These are phyloP conservation scores for Podospora didyma DNA, from an alignment of 495 filamentous ascomycete species.

Conservation along the genomic window DNA sequence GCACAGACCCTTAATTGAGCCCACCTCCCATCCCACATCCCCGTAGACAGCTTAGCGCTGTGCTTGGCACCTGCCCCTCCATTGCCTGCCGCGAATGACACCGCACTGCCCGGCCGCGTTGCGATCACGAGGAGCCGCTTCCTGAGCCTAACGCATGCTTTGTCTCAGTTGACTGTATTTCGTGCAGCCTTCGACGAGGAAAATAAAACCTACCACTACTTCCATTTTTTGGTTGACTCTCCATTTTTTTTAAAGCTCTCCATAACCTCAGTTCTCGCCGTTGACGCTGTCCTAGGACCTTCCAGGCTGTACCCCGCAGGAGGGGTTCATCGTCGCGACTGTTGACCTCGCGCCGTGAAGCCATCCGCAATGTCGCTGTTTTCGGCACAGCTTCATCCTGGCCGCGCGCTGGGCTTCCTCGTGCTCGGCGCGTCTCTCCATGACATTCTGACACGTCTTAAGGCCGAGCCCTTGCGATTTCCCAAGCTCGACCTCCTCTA, in stretches of 20 bases:
- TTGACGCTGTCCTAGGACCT: neutral
- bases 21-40: too few relatives aligned
- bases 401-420: constrained; percentile 73
- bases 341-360: neutral
- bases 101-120: neutral
- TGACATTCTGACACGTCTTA: constrained; percentile 78
- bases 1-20: too few relatives aligned
- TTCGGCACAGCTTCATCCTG: constrained; percentile 69
- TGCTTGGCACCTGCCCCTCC: constrained; percentile 15
- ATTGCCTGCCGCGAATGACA: constrained; percentile 16
- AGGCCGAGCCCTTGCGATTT: constrained; percentile 75
- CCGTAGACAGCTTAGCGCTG: too few relatives aligned
- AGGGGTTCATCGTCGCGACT: neutral
- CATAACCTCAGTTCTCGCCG: neutral
- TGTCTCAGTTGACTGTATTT: neutral
- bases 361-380: constrained; percentile 39
- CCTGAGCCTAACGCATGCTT: neutral
- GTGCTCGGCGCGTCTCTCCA: constrained; percentile 87
- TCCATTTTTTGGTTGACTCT: too few relatives aligned
- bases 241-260: too few relatives aligned
- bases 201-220: too few relatives aligned
- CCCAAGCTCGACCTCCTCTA: constrained; percentile 80
- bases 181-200: neutral
- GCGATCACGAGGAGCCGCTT: constrained; percentile 10
- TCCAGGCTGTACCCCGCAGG: neutral